A percentile compares a stretch with the other conserved stretches of the same genome.
These are phyloP conservation scores for Martensiomyces pterosporus DNA, from an alignment of 192 early-diverging fungal species.

Conservation along the genomic window DNA sequence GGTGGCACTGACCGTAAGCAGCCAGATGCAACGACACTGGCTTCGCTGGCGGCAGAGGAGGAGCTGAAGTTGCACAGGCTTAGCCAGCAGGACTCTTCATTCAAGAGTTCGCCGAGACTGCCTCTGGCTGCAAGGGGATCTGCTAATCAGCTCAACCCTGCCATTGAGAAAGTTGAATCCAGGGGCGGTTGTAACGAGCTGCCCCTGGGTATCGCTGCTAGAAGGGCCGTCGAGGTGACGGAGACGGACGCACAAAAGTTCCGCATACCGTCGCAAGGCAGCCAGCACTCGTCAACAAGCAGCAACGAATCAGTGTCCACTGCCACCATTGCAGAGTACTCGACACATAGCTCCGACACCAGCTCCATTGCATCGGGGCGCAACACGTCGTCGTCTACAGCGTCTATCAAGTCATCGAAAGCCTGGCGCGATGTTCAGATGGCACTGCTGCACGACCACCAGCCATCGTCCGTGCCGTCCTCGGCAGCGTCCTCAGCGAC, in stretches of 20 bases:
- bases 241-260: slow-evolving; percentile 4
- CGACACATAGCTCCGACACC: slow-evolving; percentile 7
- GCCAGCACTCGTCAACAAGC: slow-evolving; percentile 29
- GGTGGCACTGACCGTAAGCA: no score
- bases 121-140: no score
- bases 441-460: neutral
- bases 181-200: no score
- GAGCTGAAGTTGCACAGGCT: neutral
- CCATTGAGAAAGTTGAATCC: no score
- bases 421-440: neutral
- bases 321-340: slow-evolving; percentile 14
- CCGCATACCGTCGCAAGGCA: slow-evolving; percentile 48
- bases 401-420: neutral
- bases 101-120: no score
- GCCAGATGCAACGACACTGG: neutral
- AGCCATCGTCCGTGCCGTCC: slow-evolving; percentile 14
- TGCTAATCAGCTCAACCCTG: no score
- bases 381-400: neutral
- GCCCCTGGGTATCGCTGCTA: slow-evolving; percentile 7
- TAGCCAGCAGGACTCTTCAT: no score
- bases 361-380: slow-evolving; percentile 2
- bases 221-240: slow-evolving; percentile 5
- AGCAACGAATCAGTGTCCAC: slow-evolving; percentile 5
- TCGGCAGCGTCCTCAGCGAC: slow-evolving; percentile 19
- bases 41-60: neutral